Conservation (phyloP, 306 rosid species). For the Macrotyloma uniflorum region DNA sequence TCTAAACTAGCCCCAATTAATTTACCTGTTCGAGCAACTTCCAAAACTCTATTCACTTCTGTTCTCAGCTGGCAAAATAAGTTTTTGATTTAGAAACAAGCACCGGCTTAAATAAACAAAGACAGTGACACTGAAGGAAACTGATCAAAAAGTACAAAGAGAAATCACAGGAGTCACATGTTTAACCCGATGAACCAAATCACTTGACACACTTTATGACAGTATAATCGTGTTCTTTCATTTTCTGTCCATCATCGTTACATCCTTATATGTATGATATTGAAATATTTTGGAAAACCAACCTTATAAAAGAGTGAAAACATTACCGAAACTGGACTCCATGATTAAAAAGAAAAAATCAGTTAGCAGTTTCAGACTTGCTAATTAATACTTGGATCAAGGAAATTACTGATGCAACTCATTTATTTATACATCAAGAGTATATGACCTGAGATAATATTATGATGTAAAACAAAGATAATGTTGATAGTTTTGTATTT, state of each 20-base stretch:
- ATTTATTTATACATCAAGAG: slow-evolving; percentile 1
- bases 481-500: slow-evolving; percentile 8
- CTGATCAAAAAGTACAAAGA: background rate
- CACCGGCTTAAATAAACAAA: slow-evolving; percentile 6
- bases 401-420: background rate
- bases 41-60: slow-evolving; percentile 90
- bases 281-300: slow-evolving; percentile 1
- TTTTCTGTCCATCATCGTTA: background rate
- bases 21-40: slow-evolving; percentile 78
- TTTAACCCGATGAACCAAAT: background rate
- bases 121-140: background rate
- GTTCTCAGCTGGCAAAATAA: slow-evolving; percentile 77
- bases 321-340: background rate
- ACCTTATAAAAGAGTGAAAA: background rate
- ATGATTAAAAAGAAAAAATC: background rate
- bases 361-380: background rate
- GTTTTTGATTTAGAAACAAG: slow-evolving; percentile 33
- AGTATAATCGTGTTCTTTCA: background rate
- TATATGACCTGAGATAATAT: background rate
- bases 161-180: background rate
- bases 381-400: background rate
- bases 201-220: background rate
- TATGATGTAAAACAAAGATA: slow-evolving; percentile 13
- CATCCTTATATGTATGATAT: slow-evolving; percentile 1
- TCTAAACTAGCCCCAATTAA: slow-evolving; percentile 92